Evolutionary conservation across 2,329 filamentous ascomycete genomes (phyloP).

Genomic region (Penicillium sp.): DNA sequence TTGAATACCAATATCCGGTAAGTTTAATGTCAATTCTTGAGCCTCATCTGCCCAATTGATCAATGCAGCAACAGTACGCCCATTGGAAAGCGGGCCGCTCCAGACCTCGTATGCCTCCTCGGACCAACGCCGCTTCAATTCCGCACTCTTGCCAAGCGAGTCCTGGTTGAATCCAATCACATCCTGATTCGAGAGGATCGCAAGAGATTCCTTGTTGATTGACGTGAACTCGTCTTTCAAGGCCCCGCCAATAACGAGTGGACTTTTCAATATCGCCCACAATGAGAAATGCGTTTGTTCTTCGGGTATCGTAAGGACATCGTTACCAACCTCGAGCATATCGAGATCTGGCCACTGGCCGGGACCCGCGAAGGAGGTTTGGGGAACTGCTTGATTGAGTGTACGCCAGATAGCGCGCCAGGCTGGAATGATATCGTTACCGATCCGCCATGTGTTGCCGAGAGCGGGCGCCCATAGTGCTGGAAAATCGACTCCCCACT

Average conservation of each 20-base stretch:
- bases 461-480: conserved; percentile 54
- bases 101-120: conserved; percentile 58
- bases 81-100: conserved; percentile 53
- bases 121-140: conserved; percentile 54
- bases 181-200: conserved; percentile 55
- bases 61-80: conserved; percentile 50
- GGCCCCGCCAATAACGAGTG: conserved; percentile 54
- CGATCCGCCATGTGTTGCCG: conserved; percentile 57
- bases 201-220: conserved; percentile 47
- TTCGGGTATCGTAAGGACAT: conserved; percentile 50
- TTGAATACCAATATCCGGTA: conserved; percentile 47
- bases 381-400: conserved; percentile 56
- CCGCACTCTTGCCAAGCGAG: conserved; percentile 55
- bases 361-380: conserved; percentile 48
- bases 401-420: conserved; percentile 59
- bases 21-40: conserved; percentile 48
- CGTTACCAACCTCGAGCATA: conserved; percentile 58
- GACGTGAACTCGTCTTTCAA: conserved; percentile 40
- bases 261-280: conserved; percentile 59
- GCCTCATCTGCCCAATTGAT: conserved; percentile 56
- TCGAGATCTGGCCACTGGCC: conserved; percentile 59
- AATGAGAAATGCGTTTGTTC: conserved; percentile 59
- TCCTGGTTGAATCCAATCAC: conserved; percentile 65
- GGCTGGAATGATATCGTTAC: conserved; percentile 58
- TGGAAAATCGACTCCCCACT: conserved; percentile 58